Evolutionary conservation across 108 stramenopile genomes (phyloP).

Genomic region (Skeletonema grethae): DNA sequence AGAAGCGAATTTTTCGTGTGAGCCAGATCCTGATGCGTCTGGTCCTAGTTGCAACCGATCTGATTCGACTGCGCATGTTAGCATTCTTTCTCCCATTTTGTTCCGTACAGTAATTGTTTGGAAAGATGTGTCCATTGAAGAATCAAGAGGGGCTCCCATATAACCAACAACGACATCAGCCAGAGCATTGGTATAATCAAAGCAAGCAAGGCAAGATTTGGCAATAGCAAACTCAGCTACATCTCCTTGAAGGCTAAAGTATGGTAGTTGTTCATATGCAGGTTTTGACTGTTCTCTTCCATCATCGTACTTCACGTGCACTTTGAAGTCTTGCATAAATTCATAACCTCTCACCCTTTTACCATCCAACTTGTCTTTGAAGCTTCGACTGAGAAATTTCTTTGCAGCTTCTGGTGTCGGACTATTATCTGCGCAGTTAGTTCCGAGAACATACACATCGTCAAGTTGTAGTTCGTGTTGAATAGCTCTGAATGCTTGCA

Average conservation of each 20-base stretch:
- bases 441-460: conserved; percentile 79
- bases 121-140: conserved; percentile 63
- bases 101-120: conserved; percentile 82
- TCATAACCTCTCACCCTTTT: conserved; percentile 63
- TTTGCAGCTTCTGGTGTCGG: conserved; percentile 78
- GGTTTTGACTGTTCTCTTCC: conserved; percentile 6
- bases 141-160: conserved; percentile 75
- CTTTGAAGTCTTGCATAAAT: conserved; percentile 87
- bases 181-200: conserved; percentile 85
- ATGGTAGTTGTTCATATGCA: conserved; percentile 68
- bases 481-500: conserved; percentile 82
- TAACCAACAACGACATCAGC: conserved; percentile 88
- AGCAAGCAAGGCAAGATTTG: conserved; percentile 75
- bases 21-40: conserved; percentile 54
- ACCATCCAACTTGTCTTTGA: conserved; percentile 19
- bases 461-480: conserved; percentile 63
- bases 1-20: conserved; percentile 63
- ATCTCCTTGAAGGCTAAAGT: conserved; percentile 79
- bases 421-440: conserved; percentile 82
- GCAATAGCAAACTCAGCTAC: conserved; percentile 81
- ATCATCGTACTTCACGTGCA: conserved; percentile 74
- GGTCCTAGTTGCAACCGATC: conserved; percentile 53
- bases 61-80: conserved; percentile 55
- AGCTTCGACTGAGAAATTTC: conserved; percentile 63
- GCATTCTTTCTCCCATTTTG: conserved; percentile 62